Base-by-base conservation (phyloP, 306 rosid species). In the Chamaecrista fasciculata region DNA sequence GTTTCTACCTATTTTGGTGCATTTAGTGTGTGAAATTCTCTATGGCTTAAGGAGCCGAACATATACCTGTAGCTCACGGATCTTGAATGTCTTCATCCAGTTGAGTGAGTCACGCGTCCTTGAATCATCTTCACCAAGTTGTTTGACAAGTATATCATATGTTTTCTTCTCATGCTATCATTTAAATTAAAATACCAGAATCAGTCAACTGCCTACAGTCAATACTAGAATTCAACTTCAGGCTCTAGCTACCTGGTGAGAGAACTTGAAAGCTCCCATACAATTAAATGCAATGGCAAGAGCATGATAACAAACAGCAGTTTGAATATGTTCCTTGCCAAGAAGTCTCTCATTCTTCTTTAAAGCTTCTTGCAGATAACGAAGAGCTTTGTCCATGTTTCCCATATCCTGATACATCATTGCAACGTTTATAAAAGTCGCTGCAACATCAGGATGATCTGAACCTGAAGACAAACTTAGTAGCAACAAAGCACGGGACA, bases 331-430 rank as follows among this genome's bases (percentile, higher is more conserved):
- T 76, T 95, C 97, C 77, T 89, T 91, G 5, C 99, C 99, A 7
- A 95, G 88, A 83, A 95, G 97, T 80, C 95, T 89, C 74, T 95
- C 95, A 33, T 95, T 95, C 85, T 95, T 95, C 83, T 87, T 95
- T 71, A 95, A 78, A 66, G 99, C 99, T 80, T 95, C 96, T 84
- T 95, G 99, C 85, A 95, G 83, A 91, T 95, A 95, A 5, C 97
- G 99, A 80, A 91, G 99, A 70, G 99, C 96, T 7, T 95, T 95
- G 59, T 86, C 72, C 95, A 95, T 95, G 81, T 91, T 95, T 65
- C 99, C 99, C 70, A 91, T 86, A 84, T 95, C 99, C 69, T 89
- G 99, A 80, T 85, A 95, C 99, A 95, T 95, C 99, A 95, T 91
- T 43, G 99, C 96, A 34, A 91, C 96, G 79, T 95, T 89, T 71